Evolutionary conservation across 352 stramenopile genomes (phyloP), one percentile per base, ranked within the genome.

Genomic region (Phytophthora aleatoria): DNA sequence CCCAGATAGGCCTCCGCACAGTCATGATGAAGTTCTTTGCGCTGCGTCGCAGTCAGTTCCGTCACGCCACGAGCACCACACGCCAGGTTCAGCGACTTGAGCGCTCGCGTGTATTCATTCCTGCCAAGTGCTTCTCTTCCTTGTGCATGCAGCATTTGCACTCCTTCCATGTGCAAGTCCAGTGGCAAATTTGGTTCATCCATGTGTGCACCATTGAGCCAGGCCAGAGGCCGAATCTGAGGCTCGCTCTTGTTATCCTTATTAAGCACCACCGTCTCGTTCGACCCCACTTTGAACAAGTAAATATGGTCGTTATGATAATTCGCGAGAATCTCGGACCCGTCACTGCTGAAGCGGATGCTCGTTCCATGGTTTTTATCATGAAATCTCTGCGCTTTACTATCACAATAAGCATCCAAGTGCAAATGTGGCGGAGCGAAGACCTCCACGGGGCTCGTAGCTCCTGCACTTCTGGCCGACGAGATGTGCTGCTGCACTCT

Each of bases 291-390:
- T 44, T 80, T 71, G 55, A 92, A 95, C 44, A 93, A 47, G 48
- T 95, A 95, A 58, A 95, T 92, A 41, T 95, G 83, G 45, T 95
- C 87, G 54, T 88, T 92, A 67, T 95, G 87, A 50, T 95, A 95
- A 61, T 91, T 94, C 8, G 84, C 76, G 13, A 95, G 71, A 12
- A 95, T 64, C 44, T 94, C 73, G 0, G 73, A 64, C 13, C 87
- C 87, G 38, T 92, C 76, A 51, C 58, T 82, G 51, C 71, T 92
- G 60, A 92, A 95, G 59, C 89, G 83, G 55, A 95, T 89, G 56
- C 85, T 94, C 20, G 87, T 95, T 12, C 85, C 82, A 54, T 95
- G 83, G 5, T 73, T 76, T 50, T 83, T 76, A 9, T 88, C 77
- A 48, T 92, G 76, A 20, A 64, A 73, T 24, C 66, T 68, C 47